These are phyloP conservation scores for Aspergillus fumigatiaffinis DNA, from an alignment of 2,329 filamentous ascomycete genomes.

Conservation along the genomic window DNA sequence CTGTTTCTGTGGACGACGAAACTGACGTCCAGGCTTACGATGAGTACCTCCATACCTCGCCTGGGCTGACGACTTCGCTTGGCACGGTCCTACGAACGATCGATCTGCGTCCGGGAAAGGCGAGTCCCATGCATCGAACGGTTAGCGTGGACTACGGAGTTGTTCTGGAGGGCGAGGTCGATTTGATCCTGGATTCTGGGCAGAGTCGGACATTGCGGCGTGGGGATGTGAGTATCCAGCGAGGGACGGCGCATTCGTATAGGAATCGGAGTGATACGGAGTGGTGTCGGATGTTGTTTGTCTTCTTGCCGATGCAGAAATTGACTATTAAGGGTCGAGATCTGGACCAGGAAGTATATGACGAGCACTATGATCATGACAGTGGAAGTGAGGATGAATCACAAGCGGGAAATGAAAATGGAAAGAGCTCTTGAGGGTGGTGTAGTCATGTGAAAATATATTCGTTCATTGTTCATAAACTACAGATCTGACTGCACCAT, in stretches of 20 bases:
- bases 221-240: constrained; percentile 52
- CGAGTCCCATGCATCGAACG: constrained; percentile 36
- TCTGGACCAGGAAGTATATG: constrained; percentile 45
- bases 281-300: constrained; percentile 31
- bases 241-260: constrained; percentile 37
- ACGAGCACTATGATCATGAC: constrained; percentile 18
- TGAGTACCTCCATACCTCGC: constrained; percentile 30
- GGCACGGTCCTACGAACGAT: constrained; percentile 34
- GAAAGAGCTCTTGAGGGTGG: not conserved
- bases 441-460: not conserved
- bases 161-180: constrained; percentile 48
- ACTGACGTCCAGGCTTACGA: constrained; percentile 32
- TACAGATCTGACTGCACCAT: not conserved
- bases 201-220: constrained; percentile 41
- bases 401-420: not conserved
- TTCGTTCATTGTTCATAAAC: not conserved
- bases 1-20: constrained; percentile 27
- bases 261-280: constrained; percentile 21
- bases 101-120: constrained; percentile 31
- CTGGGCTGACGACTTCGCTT: constrained; percentile 26
- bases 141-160: constrained; percentile 47
- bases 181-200: constrained; percentile 47
- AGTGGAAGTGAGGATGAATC: not conserved
- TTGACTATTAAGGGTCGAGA: constrained; percentile 47
- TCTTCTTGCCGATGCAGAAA: constrained; percentile 28